Base-by-base conservation (phyloP, 108 stramenopile species). In the Thalassiosira profunda region DNA sequence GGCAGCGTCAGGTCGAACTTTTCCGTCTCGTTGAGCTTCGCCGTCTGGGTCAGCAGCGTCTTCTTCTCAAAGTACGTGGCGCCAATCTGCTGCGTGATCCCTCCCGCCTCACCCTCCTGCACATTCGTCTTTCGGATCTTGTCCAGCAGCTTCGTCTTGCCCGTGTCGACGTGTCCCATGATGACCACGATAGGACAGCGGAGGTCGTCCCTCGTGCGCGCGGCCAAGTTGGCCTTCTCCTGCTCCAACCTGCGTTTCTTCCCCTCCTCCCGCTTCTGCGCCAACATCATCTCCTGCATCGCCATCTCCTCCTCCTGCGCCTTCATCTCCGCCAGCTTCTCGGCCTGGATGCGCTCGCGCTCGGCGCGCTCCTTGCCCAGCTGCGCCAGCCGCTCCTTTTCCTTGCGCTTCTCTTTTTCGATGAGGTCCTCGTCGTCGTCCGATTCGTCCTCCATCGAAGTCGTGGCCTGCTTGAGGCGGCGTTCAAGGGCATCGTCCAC, bases 131-230 rank as follows among this genome's bases (percentile, higher is more conserved):
- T 97, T 25, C 99, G 87, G 58, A 99, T 99, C 76, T 98, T 98
- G 68, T 99, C 99, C 49, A 99, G 69, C 30, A 99, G 79, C 83
- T 97, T 99, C 40, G 99, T 99, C 79, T 99, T 99, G 38, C 98
- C 99, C 43, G 99, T 99, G 82, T 99, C 98, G 71, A 99, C 99
- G 67, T 99, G 99, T 11, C 99, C 99, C 98, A 99, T 99, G 64
- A 99, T 99, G 55, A 97, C 97, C 17, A 95, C 93, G 66, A 99
- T 92, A 21, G 99, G 98, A 54, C 93, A 96, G 38, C 99, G 95
- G 18, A 99, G 83, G 75, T 96, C 81, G 66, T 97, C 95, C 18
- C 84, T 63, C 8, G 85, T 70, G n/a, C 98, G 94, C 10, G 84
- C 91, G 1, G 74, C 95, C 48, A 92, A 61, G 36, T 97, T 97